phyloP scores from a whole-genome alignment of 805 yeast genomes.

The Pichia scutulata region DNA sequence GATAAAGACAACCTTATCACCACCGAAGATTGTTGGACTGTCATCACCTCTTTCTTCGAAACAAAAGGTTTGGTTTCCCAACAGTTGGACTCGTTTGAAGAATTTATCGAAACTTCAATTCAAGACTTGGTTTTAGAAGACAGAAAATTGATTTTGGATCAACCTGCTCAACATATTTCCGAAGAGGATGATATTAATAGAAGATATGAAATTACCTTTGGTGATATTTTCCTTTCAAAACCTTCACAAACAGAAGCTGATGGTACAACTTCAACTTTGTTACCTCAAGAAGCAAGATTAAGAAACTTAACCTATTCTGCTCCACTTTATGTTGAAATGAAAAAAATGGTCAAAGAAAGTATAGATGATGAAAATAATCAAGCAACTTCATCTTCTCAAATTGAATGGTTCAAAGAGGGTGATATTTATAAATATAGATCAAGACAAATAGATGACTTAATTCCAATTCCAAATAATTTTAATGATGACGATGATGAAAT shows the following conservation, averaged over 20 bases:
- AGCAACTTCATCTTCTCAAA: conserved; percentile 33
- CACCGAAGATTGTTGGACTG: conserved; percentile 99
- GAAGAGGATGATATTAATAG: conserved; percentile 85
- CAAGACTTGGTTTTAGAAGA: conserved; percentile 97
- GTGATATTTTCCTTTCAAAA: conserved; percentile 90
- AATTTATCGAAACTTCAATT: conserved; percentile 91
- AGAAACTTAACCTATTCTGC: conserved; percentile 95
- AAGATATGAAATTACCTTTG: conserved; percentile 94
- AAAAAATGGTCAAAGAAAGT: conserved; percentile 78
- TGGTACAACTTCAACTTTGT: conserved; percentile 98
- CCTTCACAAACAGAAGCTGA: conserved; percentile 99
- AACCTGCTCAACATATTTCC: conserved; percentile 94
- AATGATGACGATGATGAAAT: conserved; percentile 64
- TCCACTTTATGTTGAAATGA: conserved; percentile 93
- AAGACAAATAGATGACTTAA: conserved; percentile 23
- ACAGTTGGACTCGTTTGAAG: conserved; percentile 97
- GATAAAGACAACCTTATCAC: conserved; percentile 68
- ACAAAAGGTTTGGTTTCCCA: conserved; percentile 96
- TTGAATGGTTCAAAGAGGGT: conserved; percentile 52
- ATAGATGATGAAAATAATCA: conserved; percentile 59
- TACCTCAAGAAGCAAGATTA: conserved; percentile 96
- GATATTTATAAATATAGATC: conserved; percentile 35
- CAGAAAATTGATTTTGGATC: conserved; percentile 87
- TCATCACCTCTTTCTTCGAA: conserved; percentile 90
- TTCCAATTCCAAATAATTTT: conserved; percentile 23